Evolutionary conservation across 176 grass and related monocot genomes (phyloP), one percentile per base, ranked within the genome.

Genomic region (Aegilops bicornis): DNA sequence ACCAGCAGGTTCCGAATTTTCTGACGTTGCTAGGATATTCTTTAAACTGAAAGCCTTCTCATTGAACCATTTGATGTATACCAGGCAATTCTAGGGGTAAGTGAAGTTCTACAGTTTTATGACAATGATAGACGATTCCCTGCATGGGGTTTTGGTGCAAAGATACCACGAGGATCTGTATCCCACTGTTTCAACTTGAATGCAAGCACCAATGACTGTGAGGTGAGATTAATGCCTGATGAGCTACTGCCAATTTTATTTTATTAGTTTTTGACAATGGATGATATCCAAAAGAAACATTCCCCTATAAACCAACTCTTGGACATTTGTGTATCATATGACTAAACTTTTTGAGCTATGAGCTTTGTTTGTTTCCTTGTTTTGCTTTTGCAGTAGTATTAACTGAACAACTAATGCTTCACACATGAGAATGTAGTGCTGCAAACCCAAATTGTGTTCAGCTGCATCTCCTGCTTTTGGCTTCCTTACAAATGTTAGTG

Each of bases 101-200:
- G 97, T 0, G 97, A 99, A 80, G 92, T 96, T 86, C 81, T 99
- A 10, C 90, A 99, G 58, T 99, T 96, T 84, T 99, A 99, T 81
- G 94, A 99, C 82, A 87, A 77, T 83, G 97, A 99, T 89, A 96
- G 67, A 31, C 82, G 68, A 14, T 96, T 99, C 81, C 94, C 94
- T 74, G 90, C 92, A 43, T 99, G 97, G 97, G 97, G 97, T 85
- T 99, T 99, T 85, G 97, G 97, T 82, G 94, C 89, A 79, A 96
- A 62, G 88, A 85, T 70, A 79, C 40, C 72, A 50, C 67, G 89
- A n/a, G 90, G 78, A 14, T 72, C 52, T 25, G 37, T 96, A 83
- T 99, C 94, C 52, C 97, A 99, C 62, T 94, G 94, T 79, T 99
- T 99, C 86, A 99, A 96, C 79, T 80, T 99, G 86, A 96, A 96